Conservation (phyloP, 768 basidiomycete genomes). For the Suillus ampliporus region DNA sequence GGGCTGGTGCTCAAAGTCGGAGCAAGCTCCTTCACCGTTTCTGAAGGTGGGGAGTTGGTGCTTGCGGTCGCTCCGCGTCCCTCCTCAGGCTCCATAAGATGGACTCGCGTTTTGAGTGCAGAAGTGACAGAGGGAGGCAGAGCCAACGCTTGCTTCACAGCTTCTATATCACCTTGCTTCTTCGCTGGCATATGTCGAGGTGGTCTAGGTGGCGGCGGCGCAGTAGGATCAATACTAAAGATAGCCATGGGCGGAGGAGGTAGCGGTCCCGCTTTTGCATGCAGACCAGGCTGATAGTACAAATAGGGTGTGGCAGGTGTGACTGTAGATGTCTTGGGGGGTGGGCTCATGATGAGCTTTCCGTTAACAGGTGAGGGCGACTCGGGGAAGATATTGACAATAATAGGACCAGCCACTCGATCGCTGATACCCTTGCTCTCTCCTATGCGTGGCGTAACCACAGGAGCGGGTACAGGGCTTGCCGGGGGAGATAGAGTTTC, state of each 20-base stretch:
- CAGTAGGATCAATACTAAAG: slow-evolving; percentile 51
- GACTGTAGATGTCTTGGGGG: slow-evolving; percentile 29
- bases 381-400: slow-evolving; percentile 52
- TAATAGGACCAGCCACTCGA: slow-evolving; percentile 67
- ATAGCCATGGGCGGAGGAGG: slow-evolving; percentile 70
- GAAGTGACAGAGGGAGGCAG: slow-evolving; percentile 60
- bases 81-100: background rate
- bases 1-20: background rate
- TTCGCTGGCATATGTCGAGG: slow-evolving; percentile 64
- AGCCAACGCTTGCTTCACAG: slow-evolving; percentile 64
- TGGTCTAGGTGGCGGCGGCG: slow-evolving; percentile 63
- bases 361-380: slow-evolving; percentile 26
- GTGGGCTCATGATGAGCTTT: slow-evolving; percentile 21
- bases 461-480: slow-evolving; percentile 25
- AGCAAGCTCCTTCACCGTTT: slow-evolving; percentile 2
- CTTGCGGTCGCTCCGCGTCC: background rate
- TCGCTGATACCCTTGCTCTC: slow-evolving; percentile 61
- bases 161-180: slow-evolving; percentile 55
- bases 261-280: slow-evolving; percentile 75
- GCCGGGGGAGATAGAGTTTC: slow-evolving; percentile 16
- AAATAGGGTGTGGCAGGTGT: slow-evolving; percentile 49
- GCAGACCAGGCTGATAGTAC: slow-evolving; percentile 68
- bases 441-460: slow-evolving; percentile 67
- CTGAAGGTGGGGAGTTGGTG: background rate
- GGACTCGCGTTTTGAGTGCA: slow-evolving; percentile 34